Percentiles rank a stretch among this genome's conserved stretches.
These are phyloP conservation scores for Knufia fluminis DNA, from an alignment of 2,329 filamentous ascomycete genomes.

Conservation along the genomic window DNA sequence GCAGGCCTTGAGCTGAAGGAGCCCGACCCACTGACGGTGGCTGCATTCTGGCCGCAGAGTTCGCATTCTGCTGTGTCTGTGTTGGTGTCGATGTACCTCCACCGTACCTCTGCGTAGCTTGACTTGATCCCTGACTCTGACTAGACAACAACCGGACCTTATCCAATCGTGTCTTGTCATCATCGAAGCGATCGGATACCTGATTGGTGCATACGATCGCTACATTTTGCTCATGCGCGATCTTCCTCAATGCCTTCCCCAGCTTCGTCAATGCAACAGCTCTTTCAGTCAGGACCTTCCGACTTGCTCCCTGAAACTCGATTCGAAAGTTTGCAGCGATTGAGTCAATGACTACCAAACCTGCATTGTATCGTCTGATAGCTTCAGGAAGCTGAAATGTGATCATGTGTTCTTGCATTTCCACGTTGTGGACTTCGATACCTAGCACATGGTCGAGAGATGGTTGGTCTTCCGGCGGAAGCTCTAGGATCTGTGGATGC, in stretches of 20 bases:
- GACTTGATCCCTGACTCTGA: background rate
- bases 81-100: background rate
- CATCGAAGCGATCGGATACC: constrained; percentile 74
- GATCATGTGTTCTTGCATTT: constrained; percentile 91
- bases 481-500: constrained; percentile 51
- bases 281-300: constrained; percentile 58
- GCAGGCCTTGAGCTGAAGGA: background rate
- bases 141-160: background rate
- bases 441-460: constrained; percentile 69
- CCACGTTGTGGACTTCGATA: constrained; percentile 78
- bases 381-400: constrained; percentile 85
- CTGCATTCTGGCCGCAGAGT: constrained; percentile 1
- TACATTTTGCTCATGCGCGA: constrained; percentile 65
- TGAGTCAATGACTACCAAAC: constrained; percentile 79
- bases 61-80: background rate
- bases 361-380: constrained; percentile 63
- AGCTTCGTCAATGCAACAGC: constrained; percentile 68
- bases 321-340: constrained; percentile 93
- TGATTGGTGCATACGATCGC: constrained; percentile 92
- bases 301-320: constrained; percentile 48
- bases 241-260: constrained; percentile 60
- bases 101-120: constrained; percentile 2
- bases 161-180: constrained; percentile 4
- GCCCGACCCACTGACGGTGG: no score
- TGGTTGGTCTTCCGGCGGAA: constrained; percentile 40